Percentiles rank a stretch among this genome's conserved stretches.
phyloP scores from a whole-genome alignment of 768 basidiomycete species.

The Lactarius sp. region DNA sequence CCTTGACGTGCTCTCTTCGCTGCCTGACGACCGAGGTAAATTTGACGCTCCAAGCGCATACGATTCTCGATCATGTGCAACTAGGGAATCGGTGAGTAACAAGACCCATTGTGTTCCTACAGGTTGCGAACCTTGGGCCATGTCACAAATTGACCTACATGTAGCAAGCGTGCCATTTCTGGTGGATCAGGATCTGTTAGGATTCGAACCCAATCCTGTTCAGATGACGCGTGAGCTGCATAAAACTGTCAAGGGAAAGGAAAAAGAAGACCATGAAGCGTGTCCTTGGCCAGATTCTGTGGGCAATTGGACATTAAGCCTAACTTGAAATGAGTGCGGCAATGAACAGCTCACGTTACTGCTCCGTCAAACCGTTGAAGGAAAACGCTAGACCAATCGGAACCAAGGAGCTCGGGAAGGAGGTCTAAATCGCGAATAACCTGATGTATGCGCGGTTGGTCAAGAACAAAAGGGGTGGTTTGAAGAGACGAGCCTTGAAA shows the following conservation, averaged over 20 bases:
- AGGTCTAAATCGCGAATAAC: constrained; percentile 95
- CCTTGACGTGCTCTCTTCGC: constrained; percentile 53
- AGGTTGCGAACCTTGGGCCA: constrained; percentile 79
- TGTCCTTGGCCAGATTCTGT: constrained; percentile 81
- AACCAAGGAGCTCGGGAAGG: constrained; percentile 86
- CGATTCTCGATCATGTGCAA: constrained; percentile 93
- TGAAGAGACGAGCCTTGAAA: constrained; percentile 55
- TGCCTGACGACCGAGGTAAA: constrained; percentile 69
- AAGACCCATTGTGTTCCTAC: neutral
- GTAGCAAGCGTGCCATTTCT: constrained; percentile 83
- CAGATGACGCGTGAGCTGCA: neutral
- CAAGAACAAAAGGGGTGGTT: constrained; percentile 8
- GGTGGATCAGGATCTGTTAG: constrained; percentile 76
- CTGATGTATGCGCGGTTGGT: constrained; percentile 31
- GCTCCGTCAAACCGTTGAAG: constrained; percentile 88
- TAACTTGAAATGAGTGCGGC: neutral
- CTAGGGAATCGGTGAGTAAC: constrained; percentile 37
- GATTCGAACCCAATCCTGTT: constrained; percentile 36
- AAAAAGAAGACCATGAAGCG: constrained; percentile 53
- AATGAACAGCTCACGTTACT: constrained; percentile 60
- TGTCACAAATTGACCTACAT: constrained; percentile 84
- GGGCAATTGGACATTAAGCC: neutral
- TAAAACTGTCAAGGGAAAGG: constrained; percentile 7
- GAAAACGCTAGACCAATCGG: constrained; percentile 96
- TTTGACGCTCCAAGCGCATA: constrained; percentile 77